Percentiles rank a stretch among this genome's conserved stretches.
Conservation (phyloP, 108 stramenopile genomes). For the Licmophora abbreviata region DNA sequence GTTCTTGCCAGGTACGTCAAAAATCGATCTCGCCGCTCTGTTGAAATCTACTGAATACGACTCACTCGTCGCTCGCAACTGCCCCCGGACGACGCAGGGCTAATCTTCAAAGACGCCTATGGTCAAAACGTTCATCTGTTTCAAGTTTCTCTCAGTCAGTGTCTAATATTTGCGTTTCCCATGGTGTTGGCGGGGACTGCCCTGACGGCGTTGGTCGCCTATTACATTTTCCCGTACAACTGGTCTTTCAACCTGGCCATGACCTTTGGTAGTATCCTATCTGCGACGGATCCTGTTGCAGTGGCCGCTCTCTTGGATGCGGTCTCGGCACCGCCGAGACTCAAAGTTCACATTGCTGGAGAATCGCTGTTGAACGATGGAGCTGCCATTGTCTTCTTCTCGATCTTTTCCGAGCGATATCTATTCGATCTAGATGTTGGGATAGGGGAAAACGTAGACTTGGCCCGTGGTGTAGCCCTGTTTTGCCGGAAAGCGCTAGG, state of each 20-base stretch:
- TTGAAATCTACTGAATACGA: too few species aligned
- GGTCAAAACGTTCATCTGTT: constrained; percentile 66
- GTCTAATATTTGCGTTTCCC: constrained; percentile 82
- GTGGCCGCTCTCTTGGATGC: constrained; percentile 69
- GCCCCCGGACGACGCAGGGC: too few species aligned
- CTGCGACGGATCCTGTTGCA: constrained; percentile 92
- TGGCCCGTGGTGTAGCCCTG: constrained; percentile 24
- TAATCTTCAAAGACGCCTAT: constrained; percentile 76
- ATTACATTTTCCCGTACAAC: constrained; percentile 51
- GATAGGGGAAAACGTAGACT: constrained; percentile 15
- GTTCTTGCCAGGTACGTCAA: constrained; percentile 87
- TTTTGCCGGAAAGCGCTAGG: constrained; percentile 74
- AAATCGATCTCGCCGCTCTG: too few species aligned
- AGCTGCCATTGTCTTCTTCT: constrained; percentile 86
- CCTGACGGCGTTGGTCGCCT: constrained; percentile 46
- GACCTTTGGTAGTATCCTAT: constrained; percentile 82
- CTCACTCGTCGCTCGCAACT: too few species aligned
- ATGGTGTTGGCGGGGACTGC: constrained; percentile 60
- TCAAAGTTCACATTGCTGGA: constrained; percentile 70
- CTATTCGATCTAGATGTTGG: constrained; percentile 29
- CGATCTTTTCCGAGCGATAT: constrained; percentile 55
- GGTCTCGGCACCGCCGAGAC: constrained; percentile 57
- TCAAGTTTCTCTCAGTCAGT: constrained; percentile 29
- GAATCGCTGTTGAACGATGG: constrained; percentile 26
- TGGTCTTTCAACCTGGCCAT: constrained; percentile 58